Evolutionary conservation across 306 rosid species (phyloP).

Genomic region (Quillaja saponaria): DNA sequence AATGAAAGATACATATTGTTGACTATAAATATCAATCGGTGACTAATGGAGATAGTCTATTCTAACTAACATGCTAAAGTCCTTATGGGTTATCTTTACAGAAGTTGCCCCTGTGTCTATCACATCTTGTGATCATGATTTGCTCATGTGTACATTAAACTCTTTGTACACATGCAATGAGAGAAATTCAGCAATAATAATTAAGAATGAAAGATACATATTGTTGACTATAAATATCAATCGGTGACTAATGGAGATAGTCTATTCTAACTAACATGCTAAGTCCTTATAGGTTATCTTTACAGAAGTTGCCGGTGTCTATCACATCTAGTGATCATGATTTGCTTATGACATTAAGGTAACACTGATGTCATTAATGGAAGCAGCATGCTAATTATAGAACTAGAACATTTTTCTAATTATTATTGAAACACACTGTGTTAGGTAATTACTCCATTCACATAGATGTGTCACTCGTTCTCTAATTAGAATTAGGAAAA

Average conservation of each 20-base stretch:
- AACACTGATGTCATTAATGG: too few species aligned
- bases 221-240: constrained; percentile 12
- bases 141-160: too few species aligned
- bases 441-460: too few species aligned
- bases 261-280: background rate
- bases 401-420: too few species aligned
- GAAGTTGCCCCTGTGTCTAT: constrained; percentile 3
- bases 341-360: background rate
- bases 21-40: constrained; percentile 1
- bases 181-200: background rate
- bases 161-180: constrained; percentile 12
- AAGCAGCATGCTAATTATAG: too few species aligned
- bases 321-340: constrained; percentile 19
- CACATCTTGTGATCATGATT: too few species aligned
- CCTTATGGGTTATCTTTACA: constrained; percentile 8
- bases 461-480: too few species aligned
- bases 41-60: constrained; percentile 15
- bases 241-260: constrained; percentile 5
- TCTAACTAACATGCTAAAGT: background rate
- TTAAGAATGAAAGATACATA: constrained; percentile 7
- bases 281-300: constrained; percentile 5
- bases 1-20: constrained; percentile 15
- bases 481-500: too few species aligned
- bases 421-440: too few species aligned
- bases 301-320: constrained; percentile 7